Base-by-base conservation (phyloP, 2,329 filamentous ascomycete species). In the Fusarium stilboides region DNA sequence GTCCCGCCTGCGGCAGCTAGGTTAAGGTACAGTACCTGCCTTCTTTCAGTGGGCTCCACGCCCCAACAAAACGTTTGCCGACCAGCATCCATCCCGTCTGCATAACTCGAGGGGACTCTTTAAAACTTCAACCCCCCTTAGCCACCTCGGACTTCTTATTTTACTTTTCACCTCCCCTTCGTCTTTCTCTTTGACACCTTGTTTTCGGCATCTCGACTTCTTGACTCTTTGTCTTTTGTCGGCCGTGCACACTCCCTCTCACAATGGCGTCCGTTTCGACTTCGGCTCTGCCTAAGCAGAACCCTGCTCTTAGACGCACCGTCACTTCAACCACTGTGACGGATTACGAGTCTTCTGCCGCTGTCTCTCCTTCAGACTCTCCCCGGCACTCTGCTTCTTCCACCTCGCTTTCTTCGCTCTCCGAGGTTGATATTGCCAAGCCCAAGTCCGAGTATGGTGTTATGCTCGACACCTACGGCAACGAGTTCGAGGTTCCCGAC, bases 391-490 rank as follows among this genome's bases (percentile, higher is more conserved):
- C 89, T 20, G 84, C 94, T 46, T 98, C 96, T 9, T 93, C 92
- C 39, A 97, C 95, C 5, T 98, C 96, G 5, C 88, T 98, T 67
- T 98, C 95, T 13, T 98, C 96, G 26, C 86, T 98, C 79, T 91
- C 89, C 58, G 94, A 92, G 13, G 88, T 86, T 57, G 84, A 86
- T 72, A 77, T 74, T 73, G 55, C 75, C 72, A 79, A 81, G 69
- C 55, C 76, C 56, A 62, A 49, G 61, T 28, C 59, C 44, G 69
- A 72, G 72, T 90, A 87, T 73, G 89, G 88, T 75, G 89, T 90
- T 79, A 88, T 99, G 73, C 77, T 96, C 70, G 94, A 99, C 83
- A 95, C 94, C 14, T 96, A 97, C 80, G 96, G 96, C 82, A 97
- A 98, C 82, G 88, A 94, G 77, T 99, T 99, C 85, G 86, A 93